phyloP scores from a whole-genome alignment of 78 protist species.

The Dictyostelium brefeldianum region DNA sequence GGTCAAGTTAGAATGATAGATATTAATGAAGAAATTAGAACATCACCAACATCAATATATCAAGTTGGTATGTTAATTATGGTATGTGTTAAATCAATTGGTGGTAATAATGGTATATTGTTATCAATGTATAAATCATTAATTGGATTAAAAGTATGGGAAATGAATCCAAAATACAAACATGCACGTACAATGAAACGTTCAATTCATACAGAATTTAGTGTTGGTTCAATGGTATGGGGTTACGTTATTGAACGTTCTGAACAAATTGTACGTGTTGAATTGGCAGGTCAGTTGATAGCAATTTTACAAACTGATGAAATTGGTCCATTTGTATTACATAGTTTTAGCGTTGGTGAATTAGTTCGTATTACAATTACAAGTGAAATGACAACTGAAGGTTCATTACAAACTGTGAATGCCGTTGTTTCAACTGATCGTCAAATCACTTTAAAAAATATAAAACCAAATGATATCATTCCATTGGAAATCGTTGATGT shows the following conservation, averaged over 20 bases:
- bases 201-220: not conserved
- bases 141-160: not conserved
- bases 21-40: not conserved
- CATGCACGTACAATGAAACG: not conserved
- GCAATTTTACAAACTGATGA: not conserved
- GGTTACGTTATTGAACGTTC: constrained; percentile 14
- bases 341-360: not conserved
- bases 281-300: not conserved
- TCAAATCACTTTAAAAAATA: not conserved
- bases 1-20: constrained; percentile 16
- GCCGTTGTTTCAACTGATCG: not conserved
- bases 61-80: not conserved
- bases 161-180: constrained; percentile 24
- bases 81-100: not conserved
- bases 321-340: not conserved
- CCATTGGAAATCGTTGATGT: not conserved
- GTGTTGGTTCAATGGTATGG: not conserved
- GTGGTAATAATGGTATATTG: not conserved
- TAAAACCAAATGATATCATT: not conserved
- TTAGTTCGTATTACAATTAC: not conserved
- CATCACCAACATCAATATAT: constrained; percentile 14
- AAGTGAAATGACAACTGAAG: not conserved
- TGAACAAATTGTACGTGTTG: constrained; percentile 2
- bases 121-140: not conserved
- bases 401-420: not conserved